These are phyloP conservation scores for Exophiala viscosa DNA, from an alignment of 2,329 filamentous ascomycete genomes.

Conservation along the genomic window DNA sequence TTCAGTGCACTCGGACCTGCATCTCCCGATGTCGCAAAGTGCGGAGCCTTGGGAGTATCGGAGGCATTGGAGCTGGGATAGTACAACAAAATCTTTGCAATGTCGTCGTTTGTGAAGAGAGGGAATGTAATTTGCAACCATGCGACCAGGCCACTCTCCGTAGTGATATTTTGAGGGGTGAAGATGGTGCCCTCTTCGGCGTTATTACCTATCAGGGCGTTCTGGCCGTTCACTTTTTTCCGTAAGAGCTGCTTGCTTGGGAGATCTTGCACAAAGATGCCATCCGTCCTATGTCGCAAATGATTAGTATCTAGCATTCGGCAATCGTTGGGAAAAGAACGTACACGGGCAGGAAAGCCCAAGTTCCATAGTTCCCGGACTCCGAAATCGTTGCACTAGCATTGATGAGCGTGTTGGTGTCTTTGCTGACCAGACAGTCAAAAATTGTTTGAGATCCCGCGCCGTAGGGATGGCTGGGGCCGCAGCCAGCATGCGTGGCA, in stretches of 20 bases:
- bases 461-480: constrained; percentile 31
- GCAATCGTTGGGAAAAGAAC: background rate
- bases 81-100: constrained; percentile 38
- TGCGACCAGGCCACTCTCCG: constrained; percentile 37
- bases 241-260: constrained; percentile 38
- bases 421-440: constrained; percentile 40
- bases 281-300: constrained; percentile 34
- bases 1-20: constrained; percentile 48
- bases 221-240: constrained; percentile 38
- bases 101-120: constrained; percentile 39
- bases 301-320: background rate
- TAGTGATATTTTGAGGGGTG: constrained; percentile 44
- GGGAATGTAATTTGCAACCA: constrained; percentile 44
- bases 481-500: constrained; percentile 41
- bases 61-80: constrained; percentile 36
- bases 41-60: constrained; percentile 26
- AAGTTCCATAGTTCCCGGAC: constrained; percentile 39
- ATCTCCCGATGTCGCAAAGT: constrained; percentile 39
- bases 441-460: constrained; percentile 35
- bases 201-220: constrained; percentile 43
- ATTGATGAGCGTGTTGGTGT: constrained; percentile 37
- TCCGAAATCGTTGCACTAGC: constrained; percentile 36
- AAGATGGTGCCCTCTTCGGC: constrained; percentile 51
- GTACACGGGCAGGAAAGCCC: constrained; percentile 43
- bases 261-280: constrained; percentile 37